Evolutionary conservation across 2,329 filamentous ascomycete genomes (phyloP).

Genomic region (Hypoxylon sp.): DNA sequence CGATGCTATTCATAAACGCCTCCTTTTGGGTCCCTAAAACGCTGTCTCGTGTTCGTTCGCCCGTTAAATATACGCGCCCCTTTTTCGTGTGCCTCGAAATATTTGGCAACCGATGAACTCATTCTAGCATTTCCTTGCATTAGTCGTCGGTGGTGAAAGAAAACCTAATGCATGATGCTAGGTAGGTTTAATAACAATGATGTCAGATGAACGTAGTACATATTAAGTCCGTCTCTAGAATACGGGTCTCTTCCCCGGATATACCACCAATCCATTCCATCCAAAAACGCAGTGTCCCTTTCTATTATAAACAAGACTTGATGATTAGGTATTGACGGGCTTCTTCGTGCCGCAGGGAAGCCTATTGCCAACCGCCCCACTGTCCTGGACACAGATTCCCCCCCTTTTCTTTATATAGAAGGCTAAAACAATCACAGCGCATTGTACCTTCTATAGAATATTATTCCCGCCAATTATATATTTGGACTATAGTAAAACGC

Average conservation of each 20-base stretch:
- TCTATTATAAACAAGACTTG: background rate
- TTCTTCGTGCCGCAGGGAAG: background rate
- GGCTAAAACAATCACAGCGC: no score
- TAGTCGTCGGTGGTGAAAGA: background rate
- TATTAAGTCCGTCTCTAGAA: background rate
- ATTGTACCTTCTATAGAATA: no score
- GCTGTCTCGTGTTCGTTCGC: background rate
- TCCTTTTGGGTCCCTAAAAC: background rate
- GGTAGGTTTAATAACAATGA: constrained; percentile 11
- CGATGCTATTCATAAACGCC: background rate
- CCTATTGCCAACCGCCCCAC: background rate
- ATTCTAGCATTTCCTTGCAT: background rate
- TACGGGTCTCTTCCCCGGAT: background rate
- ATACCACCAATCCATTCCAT: background rate
- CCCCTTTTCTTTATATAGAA: no score
- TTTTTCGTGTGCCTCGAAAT: background rate
- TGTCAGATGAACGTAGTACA: constrained; percentile 15
- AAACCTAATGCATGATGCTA: background rate
- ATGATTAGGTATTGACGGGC: background rate
- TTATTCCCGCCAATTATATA: no score
- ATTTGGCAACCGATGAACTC: constrained; percentile 9
- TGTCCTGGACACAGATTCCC: background rate
- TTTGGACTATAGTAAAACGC: no score
- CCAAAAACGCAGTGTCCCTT: background rate
- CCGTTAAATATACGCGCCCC: background rate